Evolutionary conservation across 305 asterid species (phyloP), one percentile per base, ranked within the genome.

Genomic region (Ruellia speciosa): DNA sequence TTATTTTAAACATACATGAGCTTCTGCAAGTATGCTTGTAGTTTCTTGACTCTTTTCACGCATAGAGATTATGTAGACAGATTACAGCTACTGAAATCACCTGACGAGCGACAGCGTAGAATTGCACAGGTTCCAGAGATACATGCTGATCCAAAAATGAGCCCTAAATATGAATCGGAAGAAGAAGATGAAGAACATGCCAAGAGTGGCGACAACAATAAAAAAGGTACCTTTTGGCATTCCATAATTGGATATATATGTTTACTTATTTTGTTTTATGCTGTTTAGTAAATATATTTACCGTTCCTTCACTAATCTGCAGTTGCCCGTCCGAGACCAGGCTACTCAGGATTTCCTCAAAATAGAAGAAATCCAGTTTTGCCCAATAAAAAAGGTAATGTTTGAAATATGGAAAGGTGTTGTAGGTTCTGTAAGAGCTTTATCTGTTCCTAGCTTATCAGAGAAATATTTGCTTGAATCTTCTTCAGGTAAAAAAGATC

Each of bases 101-200:
- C 97, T 0, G 85, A 80, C 71, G 97, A 89, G 69, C 85, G 82
- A 59, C 85, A 66, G 50, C 84, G 84, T 60, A 81, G 93, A 60
- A 72, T 81, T 52, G 51, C 78, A 54, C 84, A 79, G 78, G 71
- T 82, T 70, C 94, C 95, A 49, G 82, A 71, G 68, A 77, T 93
- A 66, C 94, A 86, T 51, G 76, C 87, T 66, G 99, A 84, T 77
- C 92, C 88, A 49, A 86, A 69, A 77, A 84, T 93, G 95, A 65
- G 68, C 76, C 95, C 94, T 37, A 53, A 67, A 58, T 86, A 79
- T 67, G 88, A 77, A 63, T 86, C 95, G 43, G 99, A 86, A 65
- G 88, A 84, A 70, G 83, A 83, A 43, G 49, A 12, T 6, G 16
- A 11, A 43, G 49, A 43, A 3, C 41, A 37, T 24, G 41, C 41